These are phyloP conservation scores for Bacterosira constricta DNA, from an alignment of 108 stramenopile species.

Conservation along the genomic window DNA sequence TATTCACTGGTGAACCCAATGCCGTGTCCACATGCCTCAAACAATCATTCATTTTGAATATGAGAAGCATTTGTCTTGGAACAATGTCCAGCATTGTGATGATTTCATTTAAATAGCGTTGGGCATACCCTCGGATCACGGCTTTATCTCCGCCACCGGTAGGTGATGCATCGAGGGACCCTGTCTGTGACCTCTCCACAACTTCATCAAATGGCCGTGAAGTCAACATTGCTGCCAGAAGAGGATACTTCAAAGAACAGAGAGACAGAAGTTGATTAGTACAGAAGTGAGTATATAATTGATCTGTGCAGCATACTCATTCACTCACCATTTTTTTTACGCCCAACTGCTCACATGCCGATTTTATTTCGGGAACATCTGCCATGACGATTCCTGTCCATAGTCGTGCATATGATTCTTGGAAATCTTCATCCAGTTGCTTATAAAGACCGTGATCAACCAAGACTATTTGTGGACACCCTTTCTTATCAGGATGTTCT, in stretches of 20 bases:
- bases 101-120: conserved; percentile 88
- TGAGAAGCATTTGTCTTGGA: conserved; percentile 89
- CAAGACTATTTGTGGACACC: conserved; percentile 87
- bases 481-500: conserved; percentile 53
- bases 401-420: conserved; percentile 74
- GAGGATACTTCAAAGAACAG: conserved; percentile 58
- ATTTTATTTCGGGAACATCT: conserved; percentile 80
- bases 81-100: conserved; percentile 78
- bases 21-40: conserved; percentile 90
- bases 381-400: conserved; percentile 88
- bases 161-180: conserved; percentile 38
- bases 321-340: conserved; percentile 69
- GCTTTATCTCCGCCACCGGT: conserved; percentile 69
- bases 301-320: not conserved
- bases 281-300: not conserved
- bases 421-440: conserved; percentile 75
- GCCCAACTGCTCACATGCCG: conserved; percentile 73
- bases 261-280: not conserved
- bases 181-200: conserved; percentile 36
- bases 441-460: conserved; percentile 94
- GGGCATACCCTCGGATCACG: conserved; percentile 91
- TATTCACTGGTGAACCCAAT: conserved; percentile 83
- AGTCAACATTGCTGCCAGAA: conserved; percentile 93
- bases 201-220: conserved; percentile 93
- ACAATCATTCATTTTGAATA: conserved; percentile 96